Conservation (phyloP, 345 rosid species). For the Eucalyptus pauciflora region DNA sequence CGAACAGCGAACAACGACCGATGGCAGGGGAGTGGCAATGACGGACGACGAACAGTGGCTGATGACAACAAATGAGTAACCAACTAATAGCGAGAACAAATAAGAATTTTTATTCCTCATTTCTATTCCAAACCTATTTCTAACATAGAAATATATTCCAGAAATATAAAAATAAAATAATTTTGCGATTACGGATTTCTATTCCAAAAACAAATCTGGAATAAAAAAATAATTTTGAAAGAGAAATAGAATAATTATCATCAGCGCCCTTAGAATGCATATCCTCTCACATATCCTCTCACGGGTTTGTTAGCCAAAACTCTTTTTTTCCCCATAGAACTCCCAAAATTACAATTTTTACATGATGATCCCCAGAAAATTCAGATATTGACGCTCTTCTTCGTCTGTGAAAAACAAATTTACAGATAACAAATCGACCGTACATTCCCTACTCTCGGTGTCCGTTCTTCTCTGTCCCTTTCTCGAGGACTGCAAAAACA, state of each 20-base stretch:
- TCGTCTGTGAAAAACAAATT: background rate
- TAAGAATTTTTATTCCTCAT: too few relatives aligned
- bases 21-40: fast-evolving
- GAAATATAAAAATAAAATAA: too few relatives aligned
- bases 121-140: too few relatives aligned
- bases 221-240: too few relatives aligned
- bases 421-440: background rate
- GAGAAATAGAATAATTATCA: too few relatives aligned
- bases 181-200: fast-evolving
- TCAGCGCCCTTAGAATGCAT: background rate
- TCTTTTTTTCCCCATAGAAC: background rate
- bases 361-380: background rate
- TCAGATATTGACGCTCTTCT: background rate
- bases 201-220: too few relatives aligned
- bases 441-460: background rate
- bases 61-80: background rate
- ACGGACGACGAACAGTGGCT: fast-evolving
- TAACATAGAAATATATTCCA: fast-evolving
- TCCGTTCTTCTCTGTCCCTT: background rate
- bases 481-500: background rate
- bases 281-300: background rate
- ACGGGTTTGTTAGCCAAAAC: background rate
- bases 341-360: background rate
- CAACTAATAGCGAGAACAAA: background rate
- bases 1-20: fast-evolving